Evolutionary conservation across 2,329 filamentous ascomycete genomes (phyloP), one percentile per base, ranked within the genome.

Genomic region (Epichloe baconii): DNA sequence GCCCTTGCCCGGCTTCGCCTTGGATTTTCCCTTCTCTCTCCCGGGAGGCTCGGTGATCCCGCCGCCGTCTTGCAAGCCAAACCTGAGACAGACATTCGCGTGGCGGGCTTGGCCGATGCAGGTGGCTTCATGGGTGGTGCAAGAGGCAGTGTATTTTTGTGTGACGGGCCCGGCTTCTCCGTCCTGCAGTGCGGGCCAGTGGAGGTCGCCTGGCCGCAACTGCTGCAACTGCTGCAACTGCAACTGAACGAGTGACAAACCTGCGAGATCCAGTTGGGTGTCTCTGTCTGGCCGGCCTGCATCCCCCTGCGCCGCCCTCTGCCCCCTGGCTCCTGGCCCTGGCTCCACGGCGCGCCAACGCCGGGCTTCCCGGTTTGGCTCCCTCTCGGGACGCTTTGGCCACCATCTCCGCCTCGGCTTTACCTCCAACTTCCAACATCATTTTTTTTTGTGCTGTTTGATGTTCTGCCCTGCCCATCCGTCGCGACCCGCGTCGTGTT

Each of bases 21-120:
- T 17, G 34, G 5, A 31, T 4, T 37, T 21, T 17, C 12, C n/a
- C 34, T 31, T 46, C 3, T 46, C 34, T n/a, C 14, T 46, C 26
- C 17, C 17, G 15, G 19, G 15, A 38, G 23, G 23, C 23, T 26
- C 23, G 23, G 23, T 12, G 17, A 37, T 42, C 53, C 54, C 52
- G 54, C 54, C 52, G 48, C 52, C 50, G 34, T 42, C 11, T 41
- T 50, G 48, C 45, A 36, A 47, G 52, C 52, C 53, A 50, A 46
- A 47, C 44, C 50, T 42, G 46, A 53, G 51, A 53, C 48, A 53
- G 51, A 49, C 48, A 41, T 40, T 51, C 11, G 12, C 26, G 17
- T 38, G 48, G 53, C 43, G 44, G 35, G 42, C 10, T 38, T 49
- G 31, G 40, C 46, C 36, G 46, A 40, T 21, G 19, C 19, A 21